phyloP scores from a whole-genome alignment of 169 alveolate species.

The Plasmodium vivax region DNA sequence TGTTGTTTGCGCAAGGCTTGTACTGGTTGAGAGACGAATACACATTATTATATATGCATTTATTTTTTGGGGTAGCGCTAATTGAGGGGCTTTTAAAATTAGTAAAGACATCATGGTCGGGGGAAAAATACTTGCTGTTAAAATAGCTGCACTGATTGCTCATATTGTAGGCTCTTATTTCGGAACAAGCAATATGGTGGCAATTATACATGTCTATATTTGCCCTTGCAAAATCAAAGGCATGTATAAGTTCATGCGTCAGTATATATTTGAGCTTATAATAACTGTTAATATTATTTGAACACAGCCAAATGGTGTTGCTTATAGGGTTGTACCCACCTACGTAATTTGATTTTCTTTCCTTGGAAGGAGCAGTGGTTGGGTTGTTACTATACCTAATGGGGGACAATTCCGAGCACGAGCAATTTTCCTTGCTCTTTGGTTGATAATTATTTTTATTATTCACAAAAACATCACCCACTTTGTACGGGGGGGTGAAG shows the following conservation, averaged over 20 bases:
- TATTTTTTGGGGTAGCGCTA: slow-evolving; percentile 30
- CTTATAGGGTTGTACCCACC: slow-evolving; percentile 81
- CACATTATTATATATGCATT: slow-evolving; percentile 58
- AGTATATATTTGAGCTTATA: slow-evolving; percentile 78
- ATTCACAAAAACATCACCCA: slow-evolving; percentile 16
- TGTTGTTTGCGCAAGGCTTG: slow-evolving; percentile 38
- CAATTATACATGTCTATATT: slow-evolving; percentile 77
- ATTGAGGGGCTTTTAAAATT: slow-evolving; percentile 28
- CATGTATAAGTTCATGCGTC: slow-evolving; percentile 83
- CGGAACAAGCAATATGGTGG: slow-evolving; percentile 83
- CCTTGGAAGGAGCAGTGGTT: neutral
- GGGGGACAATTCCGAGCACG: slow-evolving; percentile 65
- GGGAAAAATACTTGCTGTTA: slow-evolving; percentile 51
- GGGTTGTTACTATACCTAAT: neutral
- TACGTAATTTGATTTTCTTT: slow-evolving; percentile 25
- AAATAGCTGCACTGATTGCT: slow-evolving; percentile 81
- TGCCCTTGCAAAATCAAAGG: slow-evolving; percentile 85
- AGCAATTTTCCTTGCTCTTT: slow-evolving; percentile 28
- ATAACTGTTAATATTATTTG: slow-evolving; percentile 76
- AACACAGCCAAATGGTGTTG: slow-evolving; percentile 82
- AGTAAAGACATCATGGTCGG: slow-evolving; percentile 59
- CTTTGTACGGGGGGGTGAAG: slow-evolving; percentile 19
- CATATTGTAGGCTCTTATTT: slow-evolving; percentile 81
- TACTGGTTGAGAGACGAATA: slow-evolving; percentile 43
- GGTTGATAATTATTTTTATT: slow-evolving; percentile 30